Conservation (phyloP, 495 filamentous ascomycete species). For the Geoglossum glabrum region DNA sequence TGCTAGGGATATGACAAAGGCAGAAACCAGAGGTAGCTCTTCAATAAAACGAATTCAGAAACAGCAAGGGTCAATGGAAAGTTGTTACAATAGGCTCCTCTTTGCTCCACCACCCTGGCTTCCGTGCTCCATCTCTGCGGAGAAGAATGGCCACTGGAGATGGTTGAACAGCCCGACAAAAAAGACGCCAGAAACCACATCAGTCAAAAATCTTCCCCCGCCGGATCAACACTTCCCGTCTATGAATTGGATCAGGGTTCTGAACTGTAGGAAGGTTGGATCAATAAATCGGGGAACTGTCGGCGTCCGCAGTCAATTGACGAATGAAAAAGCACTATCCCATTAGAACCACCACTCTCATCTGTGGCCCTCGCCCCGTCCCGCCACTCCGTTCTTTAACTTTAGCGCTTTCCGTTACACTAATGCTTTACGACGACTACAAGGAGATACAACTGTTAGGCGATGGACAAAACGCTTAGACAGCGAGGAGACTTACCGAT, state of each 20-base stretch:
- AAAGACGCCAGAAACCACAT: background rate
- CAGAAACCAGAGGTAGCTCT: background rate
- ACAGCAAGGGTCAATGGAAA: background rate
- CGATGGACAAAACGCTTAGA: background rate
- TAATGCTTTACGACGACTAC: background rate
- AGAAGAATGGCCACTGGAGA: background rate
- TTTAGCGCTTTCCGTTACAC: background rate
- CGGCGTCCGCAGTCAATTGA: background rate
- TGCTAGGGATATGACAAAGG: background rate
- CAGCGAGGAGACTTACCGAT: slow-evolving; percentile 35
- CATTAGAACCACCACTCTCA: background rate
- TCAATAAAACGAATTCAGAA: background rate
- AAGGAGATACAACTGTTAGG: background rate
- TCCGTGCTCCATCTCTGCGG: background rate
- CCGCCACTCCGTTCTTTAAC: background rate
- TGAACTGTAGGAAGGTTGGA: background rate
- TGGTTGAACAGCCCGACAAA: background rate
- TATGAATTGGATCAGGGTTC: background rate
- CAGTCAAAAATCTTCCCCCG: background rate
- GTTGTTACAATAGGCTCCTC: background rate
- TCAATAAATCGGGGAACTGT: background rate
- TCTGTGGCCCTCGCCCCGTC: background rate
- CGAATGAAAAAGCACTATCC: background rate
- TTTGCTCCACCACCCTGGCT: background rate
- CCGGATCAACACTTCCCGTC: background rate